Percentiles rank a stretch among this genome's conserved stretches.
phyloP scores from a whole-genome alignment of 139 green algal genomes.

The Yamagishiella unicocca region DNA sequence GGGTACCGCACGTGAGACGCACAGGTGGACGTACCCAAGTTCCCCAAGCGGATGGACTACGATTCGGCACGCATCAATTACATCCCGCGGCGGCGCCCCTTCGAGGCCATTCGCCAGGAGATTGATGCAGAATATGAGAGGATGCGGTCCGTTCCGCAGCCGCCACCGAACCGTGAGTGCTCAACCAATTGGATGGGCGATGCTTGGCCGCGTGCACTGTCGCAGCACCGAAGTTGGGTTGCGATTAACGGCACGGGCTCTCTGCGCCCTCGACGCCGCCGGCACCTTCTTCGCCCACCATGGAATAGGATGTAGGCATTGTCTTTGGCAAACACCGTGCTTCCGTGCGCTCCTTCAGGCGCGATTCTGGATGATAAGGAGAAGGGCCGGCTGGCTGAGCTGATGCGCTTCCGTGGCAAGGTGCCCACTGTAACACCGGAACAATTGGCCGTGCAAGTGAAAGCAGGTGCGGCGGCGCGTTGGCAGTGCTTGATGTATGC shows the following conservation, averaged over 20 bases:
- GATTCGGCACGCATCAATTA: slow-evolving; percentile 16
- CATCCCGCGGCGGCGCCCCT: slow-evolving; percentile 20
- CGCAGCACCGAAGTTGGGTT: too few relatives aligned
- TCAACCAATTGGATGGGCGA: too few relatives aligned
- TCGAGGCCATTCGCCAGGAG: slow-evolving; percentile 31
- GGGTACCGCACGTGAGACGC: too few relatives aligned
- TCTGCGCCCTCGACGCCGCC: too few relatives aligned
- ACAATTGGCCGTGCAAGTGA: background rate
- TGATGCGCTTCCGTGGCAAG: slow-evolving; percentile 57
- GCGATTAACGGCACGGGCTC: too few relatives aligned
- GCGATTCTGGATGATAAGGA: slow-evolving; percentile 55
- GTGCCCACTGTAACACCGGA: slow-evolving; percentile 30
- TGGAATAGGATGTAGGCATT: too few relatives aligned
- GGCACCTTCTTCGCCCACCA: too few relatives aligned
- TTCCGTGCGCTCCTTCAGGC: slow-evolving; percentile 33
- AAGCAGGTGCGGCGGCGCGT: background rate
- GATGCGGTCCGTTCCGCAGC: slow-evolving; percentile 14
- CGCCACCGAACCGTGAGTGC: slow-evolving; percentile 35
- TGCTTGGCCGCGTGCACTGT: too few relatives aligned
- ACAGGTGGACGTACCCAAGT: slow-evolving; percentile 47
- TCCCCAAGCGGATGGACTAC: slow-evolving; percentile 38
- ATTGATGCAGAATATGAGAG: slow-evolving; percentile 45
- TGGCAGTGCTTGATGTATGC: too few relatives aligned
- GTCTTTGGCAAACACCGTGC: too few relatives aligned
- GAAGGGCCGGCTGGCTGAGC: slow-evolving; percentile 50